phyloP scores from a whole-genome alignment of 1,284 basidiomycete species.

The Malassezia psittaci region DNA sequence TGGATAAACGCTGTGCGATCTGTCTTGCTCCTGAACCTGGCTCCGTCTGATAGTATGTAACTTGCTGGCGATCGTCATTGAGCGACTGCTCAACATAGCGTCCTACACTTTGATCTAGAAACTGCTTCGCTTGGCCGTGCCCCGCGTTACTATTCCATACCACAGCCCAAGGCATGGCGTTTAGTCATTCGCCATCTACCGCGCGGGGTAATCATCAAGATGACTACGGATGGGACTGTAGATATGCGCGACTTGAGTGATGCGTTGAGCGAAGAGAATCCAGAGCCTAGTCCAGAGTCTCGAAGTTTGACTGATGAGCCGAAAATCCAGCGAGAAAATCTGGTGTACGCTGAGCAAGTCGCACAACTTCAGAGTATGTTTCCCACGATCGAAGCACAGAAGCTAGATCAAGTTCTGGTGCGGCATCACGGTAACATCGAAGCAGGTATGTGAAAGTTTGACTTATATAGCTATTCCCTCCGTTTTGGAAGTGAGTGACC shows the following conservation, averaged over 20 bases:
- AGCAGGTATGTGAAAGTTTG: neutral
- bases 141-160: conserved; percentile 12
- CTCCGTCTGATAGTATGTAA: conserved; percentile 2
- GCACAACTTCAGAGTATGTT: conserved; percentile 12
- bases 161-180: conserved; percentile 5
- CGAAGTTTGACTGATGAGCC: neutral
- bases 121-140: neutral
- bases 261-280: neutral
- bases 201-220: neutral
- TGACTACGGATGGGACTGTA: neutral
- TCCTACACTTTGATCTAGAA: neutral
- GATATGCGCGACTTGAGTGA: conserved; percentile 2
- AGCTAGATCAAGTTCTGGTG: neutral
- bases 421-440: conserved; percentile 5
- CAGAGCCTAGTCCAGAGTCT: neutral
- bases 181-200: neutral
- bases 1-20: neutral
- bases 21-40: conserved; percentile 1
- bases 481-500: conserved; percentile 7
- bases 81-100: neutral
- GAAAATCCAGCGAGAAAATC: neutral
- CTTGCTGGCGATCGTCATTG: neutral
- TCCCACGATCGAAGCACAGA: neutral
- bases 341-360: neutral
- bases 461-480: neutral